Conservation (phyloP, 106 monocot species). For the Dendrobium huoshanense region DNA sequence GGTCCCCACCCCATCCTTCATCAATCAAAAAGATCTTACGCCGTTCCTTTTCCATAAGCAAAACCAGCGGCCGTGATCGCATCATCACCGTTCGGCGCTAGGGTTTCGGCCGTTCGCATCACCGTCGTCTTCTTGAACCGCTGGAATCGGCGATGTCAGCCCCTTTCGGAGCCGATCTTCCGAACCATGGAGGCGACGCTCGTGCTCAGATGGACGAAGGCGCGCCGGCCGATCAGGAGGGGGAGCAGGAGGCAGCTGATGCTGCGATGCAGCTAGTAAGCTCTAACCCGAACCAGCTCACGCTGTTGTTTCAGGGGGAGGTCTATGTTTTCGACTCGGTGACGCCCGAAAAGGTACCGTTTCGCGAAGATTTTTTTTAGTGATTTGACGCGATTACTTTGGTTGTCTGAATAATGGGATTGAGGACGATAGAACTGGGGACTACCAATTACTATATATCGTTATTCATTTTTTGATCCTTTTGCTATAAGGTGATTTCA, state of each 20-base stretch:
- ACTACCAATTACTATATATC: neutral
- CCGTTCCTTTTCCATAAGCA: neutral
- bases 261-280: conserved; percentile 39
- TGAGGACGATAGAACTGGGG: neutral
- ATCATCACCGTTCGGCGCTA: conserved; percentile 13
- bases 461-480: neutral
- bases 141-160: neutral
- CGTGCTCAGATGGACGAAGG: neutral
- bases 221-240: neutral
- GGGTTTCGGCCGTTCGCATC: neutral
- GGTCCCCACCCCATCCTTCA: neutral
- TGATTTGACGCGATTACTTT: neutral
- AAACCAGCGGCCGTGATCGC: conserved; percentile 29
- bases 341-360: conserved; percentile 76
- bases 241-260: conserved; percentile 17
- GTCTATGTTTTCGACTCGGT: conserved; percentile 89
- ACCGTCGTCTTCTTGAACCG: neutral
- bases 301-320: conserved; percentile 81
- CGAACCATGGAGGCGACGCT: conserved; percentile 6
- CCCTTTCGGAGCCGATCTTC: conserved; percentile 1
- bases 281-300: conserved; percentile 67
- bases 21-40: conserved; percentile 8
- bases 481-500: too few species aligned
- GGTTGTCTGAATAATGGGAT: neutral
- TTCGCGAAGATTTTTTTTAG: neutral